Conservation (phyloP, 2,329 filamentous ascomycete genomes). For the Hymenoscyphus linearis region DNA sequence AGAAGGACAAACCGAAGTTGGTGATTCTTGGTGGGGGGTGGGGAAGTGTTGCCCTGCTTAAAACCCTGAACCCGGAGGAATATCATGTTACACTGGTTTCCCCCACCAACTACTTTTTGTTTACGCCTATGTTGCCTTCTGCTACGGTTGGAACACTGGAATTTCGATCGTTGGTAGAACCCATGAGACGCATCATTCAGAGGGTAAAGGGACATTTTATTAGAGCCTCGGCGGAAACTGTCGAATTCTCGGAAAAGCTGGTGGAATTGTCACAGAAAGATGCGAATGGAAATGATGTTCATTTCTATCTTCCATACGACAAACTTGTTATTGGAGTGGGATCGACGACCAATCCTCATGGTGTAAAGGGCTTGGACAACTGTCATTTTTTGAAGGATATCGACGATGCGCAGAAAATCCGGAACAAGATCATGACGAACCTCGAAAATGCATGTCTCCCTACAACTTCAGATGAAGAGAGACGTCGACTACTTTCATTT, state of each 20-base stretch:
- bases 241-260: slow-evolving; percentile 87
- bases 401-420: slow-evolving; percentile 81
- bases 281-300: slow-evolving; percentile 62
- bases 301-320: slow-evolving; percentile 95
- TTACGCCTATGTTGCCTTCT: slow-evolving; percentile 95
- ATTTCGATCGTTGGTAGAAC: slow-evolving; percentile 85
- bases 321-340: slow-evolving; percentile 92
- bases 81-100: slow-evolving; percentile 96
- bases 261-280: slow-evolving; percentile 79
- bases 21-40: slow-evolving; percentile 93
- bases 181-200: slow-evolving; percentile 77
- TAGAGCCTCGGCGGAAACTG: slow-evolving; percentile 77
- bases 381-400: slow-evolving; percentile 96
- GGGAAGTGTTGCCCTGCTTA: slow-evolving; percentile 88
- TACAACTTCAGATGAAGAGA: slow-evolving; percentile 82
- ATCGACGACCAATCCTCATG: slow-evolving; percentile 89
- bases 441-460: slow-evolving; percentile 89
- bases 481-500: slow-evolving; percentile 82
- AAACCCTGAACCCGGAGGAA: slow-evolving; percentile 82
- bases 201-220: slow-evolving; percentile 83
- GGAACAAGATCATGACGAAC: slow-evolving; percentile 83
- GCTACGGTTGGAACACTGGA: slow-evolving; percentile 95
- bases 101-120: slow-evolving; percentile 93
- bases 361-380: slow-evolving; percentile 89
- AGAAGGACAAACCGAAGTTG: slow-evolving; percentile 85